Evolutionary conservation across 768 basidiomycete species (phyloP).

Genomic region (Podaxis sp.): DNA sequence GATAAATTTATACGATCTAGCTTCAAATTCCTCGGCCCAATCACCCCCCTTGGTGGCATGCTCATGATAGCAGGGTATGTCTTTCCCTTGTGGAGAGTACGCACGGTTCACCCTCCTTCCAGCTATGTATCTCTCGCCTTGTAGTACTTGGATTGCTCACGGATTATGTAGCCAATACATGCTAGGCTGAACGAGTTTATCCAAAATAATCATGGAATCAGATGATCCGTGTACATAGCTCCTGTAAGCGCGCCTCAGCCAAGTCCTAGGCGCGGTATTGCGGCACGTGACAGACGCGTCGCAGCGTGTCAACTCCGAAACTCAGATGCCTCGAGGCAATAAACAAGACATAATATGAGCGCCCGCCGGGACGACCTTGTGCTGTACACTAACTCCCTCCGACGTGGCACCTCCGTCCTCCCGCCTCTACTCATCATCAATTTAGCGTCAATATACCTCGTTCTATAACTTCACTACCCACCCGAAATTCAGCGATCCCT

Average conservation of each 20-base stretch:
- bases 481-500: neutral
- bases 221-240: no score
- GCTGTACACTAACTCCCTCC: slow-evolving; percentile 7
- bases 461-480: neutral
- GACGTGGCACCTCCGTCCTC: slow-evolving; percentile 13
- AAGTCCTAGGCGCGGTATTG: neutral
- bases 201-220: neutral
- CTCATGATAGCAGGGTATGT: slow-evolving; percentile 70
- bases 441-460: slow-evolving; percentile 3
- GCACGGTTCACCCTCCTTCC: slow-evolving; percentile 1
- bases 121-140: slow-evolving; percentile 19
- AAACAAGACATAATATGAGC: slow-evolving; percentile 29
- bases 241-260: neutral
- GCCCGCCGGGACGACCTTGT: neutral
- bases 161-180: neutral
- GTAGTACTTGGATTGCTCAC: neutral
- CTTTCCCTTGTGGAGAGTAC: neutral
- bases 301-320: slow-evolving; percentile 36
- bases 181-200: neutral
- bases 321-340: slow-evolving; percentile 27
- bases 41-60: slow-evolving; percentile 66
- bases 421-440: slow-evolving; percentile 8
- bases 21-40: slow-evolving; percentile 55
- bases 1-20: slow-evolving; percentile 20
- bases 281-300: slow-evolving; percentile 41